phyloP scores from a whole-genome alignment of 208 protist species.

The Acanthamoeba culbertsoni region DNA sequence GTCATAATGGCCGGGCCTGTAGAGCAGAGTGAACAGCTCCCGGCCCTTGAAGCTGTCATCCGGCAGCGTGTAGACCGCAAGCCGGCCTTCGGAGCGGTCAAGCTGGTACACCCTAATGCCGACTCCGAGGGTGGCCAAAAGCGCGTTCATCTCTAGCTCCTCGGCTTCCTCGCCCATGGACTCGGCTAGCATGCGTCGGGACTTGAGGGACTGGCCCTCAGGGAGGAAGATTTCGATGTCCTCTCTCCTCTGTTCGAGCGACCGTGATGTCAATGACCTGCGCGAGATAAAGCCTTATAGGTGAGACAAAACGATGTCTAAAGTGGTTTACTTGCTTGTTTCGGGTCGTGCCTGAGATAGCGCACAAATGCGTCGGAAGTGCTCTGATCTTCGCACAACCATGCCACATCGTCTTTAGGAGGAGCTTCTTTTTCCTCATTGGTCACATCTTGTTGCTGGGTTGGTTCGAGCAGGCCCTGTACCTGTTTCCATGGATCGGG shows the following conservation, averaged over 20 bases:
- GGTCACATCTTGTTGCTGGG: not conserved
- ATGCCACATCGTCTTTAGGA: not conserved
- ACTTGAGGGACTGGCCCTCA: not conserved
- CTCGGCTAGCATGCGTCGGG: not conserved
- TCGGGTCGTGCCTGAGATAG: not conserved
- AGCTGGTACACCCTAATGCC: not conserved
- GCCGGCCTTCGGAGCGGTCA: not conserved
- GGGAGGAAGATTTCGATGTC: not conserved
- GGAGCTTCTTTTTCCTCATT: not conserved
- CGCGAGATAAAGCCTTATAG: not conserved
- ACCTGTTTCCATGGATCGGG: not conserved
- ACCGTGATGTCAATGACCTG: not conserved
- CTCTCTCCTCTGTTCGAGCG: not conserved
- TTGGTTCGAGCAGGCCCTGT: not conserved
- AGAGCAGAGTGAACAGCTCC: not conserved
- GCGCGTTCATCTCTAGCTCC: constrained; percentile 33
- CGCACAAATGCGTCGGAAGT: not conserved
- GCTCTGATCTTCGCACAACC: not conserved
- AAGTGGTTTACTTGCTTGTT: not conserved
- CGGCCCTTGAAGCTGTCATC: not conserved
- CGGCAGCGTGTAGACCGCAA: not conserved
- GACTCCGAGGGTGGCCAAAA: not conserved
- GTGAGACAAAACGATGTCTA: not conserved
- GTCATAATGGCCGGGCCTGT: constrained; percentile 20
- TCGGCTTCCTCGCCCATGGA: constrained; percentile 30